Conservation (phyloP, 192 early-diverging fungal species). For the Linnemannia elongata region DNA sequence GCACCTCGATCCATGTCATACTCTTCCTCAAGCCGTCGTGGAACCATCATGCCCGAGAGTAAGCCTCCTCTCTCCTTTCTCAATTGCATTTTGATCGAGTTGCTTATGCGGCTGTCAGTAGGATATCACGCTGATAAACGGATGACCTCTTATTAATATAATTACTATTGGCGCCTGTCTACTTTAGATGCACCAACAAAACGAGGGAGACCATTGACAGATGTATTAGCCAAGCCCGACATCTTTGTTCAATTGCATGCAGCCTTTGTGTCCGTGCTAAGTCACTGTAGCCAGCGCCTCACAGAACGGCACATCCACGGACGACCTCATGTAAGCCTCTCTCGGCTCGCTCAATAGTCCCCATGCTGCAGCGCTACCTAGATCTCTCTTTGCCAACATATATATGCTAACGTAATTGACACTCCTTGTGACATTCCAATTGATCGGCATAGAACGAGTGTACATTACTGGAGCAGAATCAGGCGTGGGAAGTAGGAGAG, state of each 20-base stretch:
- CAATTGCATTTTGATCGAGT: conserved; percentile 1
- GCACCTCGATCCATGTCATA: conserved; percentile 46
- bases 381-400: neutral
- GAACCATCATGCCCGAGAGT: conserved; percentile 57
- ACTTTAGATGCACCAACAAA: conserved; percentile 32
- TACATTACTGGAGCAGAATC: conserved; percentile 4
- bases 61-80: conserved; percentile 12
- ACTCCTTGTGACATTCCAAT: neutral
- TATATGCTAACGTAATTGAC: neutral
- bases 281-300: conserved; percentile 64
- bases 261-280: conserved; percentile 72
- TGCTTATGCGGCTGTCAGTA: neutral
- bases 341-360: neutral
- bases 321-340: conserved; percentile 58
- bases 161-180: neutral
- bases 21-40: conserved; percentile 50
- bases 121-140: neutral
- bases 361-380: neutral
- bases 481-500: conserved; percentile 1
- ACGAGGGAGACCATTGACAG: conserved; percentile 42
- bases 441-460: conserved; percentile 24
- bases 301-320: conserved; percentile 66
- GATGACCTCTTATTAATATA: neutral
- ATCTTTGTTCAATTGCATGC: conserved; percentile 73
- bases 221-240: conserved; percentile 60